phyloP scores from a whole-genome alignment of 1,139 yeast species.

The Blastobotrys niveus region DNA sequence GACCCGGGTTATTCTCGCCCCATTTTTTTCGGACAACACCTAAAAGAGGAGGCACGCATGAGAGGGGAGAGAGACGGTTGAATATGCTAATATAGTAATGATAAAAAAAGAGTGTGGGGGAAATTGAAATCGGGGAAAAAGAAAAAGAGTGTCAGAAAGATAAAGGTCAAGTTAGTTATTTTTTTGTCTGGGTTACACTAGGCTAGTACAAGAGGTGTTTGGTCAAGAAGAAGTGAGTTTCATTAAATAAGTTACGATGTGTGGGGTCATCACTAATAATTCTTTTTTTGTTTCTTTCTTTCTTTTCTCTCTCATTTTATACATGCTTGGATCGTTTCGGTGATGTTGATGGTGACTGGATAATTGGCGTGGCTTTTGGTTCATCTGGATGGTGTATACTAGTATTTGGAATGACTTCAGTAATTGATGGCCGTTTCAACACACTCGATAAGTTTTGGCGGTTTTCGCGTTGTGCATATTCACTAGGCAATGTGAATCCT shows the following conservation, averaged over 20 bases:
- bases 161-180: too few relatives aligned
- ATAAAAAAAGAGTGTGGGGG: too few relatives aligned
- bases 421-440: constrained; percentile 11
- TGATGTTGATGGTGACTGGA: constrained; percentile 5
- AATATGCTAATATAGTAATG: too few relatives aligned
- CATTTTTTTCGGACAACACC: too few relatives aligned
- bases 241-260: neutral
- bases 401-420: constrained; percentile 14
- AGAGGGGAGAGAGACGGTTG: too few relatives aligned
- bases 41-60: too few relatives aligned
- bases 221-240: too few relatives aligned
- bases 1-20: too few relatives aligned
- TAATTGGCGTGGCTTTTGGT: constrained; percentile 7
- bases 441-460: constrained; percentile 1
- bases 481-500: constrained; percentile 4
- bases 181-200: too few relatives aligned
- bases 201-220: too few relatives aligned
- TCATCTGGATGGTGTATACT: constrained; percentile 12
- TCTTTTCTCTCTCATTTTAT: neutral
- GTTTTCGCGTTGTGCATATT: constrained; percentile 8
- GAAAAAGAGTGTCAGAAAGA: too few relatives aligned
- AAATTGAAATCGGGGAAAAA: too few relatives aligned
- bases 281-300: neutral
- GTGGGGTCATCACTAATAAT: neutral
- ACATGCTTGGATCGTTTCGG: constrained; percentile 11